These are phyloP conservation scores for Henckelia pumila DNA, from an alignment of 257 asterid species.

Conservation along the genomic window DNA sequence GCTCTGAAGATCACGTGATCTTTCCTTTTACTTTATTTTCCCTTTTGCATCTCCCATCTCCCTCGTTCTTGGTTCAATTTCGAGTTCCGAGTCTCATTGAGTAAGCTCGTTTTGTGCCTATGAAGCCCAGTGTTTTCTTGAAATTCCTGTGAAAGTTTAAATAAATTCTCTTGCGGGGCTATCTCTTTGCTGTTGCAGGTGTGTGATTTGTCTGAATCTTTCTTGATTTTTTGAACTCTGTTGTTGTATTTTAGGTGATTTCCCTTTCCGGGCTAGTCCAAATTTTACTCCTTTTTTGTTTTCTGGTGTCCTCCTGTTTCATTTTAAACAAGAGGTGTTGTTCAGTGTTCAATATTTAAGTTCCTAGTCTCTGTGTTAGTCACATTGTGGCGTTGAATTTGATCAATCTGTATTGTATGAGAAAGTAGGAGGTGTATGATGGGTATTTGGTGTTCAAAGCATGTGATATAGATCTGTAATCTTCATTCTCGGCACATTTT, in stretches of 20 bases:
- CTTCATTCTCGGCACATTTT: conserved; percentile 12
- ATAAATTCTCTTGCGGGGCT: conserved; percentile 26
- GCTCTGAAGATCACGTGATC: conserved; percentile 79
- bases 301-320: neutral
- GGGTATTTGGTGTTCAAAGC: conserved; percentile 12
- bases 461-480: neutral
- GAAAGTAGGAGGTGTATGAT: neutral
- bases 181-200: conserved; percentile 29
- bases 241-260: conserved; percentile 1
- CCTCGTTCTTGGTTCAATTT: conserved; percentile 32
- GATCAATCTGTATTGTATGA: conserved; percentile 10
- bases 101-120: conserved; percentile 13
- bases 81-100: conserved; percentile 14
- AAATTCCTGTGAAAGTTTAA: conserved; percentile 2
- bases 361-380: conserved; percentile 3
- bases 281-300: neutral
- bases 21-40: conserved; percentile 12
- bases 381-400: conserved; percentile 1
- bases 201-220: neutral
- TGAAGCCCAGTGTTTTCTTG: conserved; percentile 23
- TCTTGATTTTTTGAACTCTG: conserved; percentile 9
- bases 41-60: conserved; percentile 14
- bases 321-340: neutral
- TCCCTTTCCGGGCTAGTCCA: conserved; percentile 1
- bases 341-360: neutral